phyloP scores from a whole-genome alignment of 495 filamentous ascomycete genomes.

The Aspergillus heteromorphus region DNA sequence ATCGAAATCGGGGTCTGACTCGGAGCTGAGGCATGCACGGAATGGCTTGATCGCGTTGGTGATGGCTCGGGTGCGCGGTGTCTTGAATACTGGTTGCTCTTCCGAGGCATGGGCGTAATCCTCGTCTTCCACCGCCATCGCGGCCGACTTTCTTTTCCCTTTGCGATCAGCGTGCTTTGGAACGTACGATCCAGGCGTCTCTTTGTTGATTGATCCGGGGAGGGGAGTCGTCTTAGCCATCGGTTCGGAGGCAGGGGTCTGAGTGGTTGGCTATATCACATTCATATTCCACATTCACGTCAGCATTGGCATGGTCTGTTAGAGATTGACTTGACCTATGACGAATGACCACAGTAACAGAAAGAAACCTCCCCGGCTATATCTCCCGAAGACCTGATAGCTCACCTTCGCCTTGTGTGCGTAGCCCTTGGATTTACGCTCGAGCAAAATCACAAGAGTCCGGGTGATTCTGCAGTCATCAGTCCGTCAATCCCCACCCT shows the following conservation, averaged over 20 bases:
- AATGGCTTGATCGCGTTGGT: neutral
- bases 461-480: constrained; percentile 3
- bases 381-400: too few relatives aligned
- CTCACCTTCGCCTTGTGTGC: neutral
- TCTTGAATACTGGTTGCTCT: neutral
- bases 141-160: neutral
- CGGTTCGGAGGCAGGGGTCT: too few relatives aligned
- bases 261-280: too few relatives aligned
- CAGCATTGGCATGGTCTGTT: too few relatives aligned
- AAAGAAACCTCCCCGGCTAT: neutral
- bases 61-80: neutral
- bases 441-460: constrained; percentile 4
- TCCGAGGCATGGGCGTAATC: neutral
- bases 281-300: too few relatives aligned
- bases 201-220: neutral
- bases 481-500: neutral
- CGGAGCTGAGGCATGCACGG: neutral
- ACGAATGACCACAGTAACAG: neutral
- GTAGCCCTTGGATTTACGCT: constrained; percentile 4
- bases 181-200: neutral
- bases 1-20: neutral
- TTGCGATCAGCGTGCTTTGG: neutral
- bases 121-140: neutral
- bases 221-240: too few relatives aligned
- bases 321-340: too few relatives aligned